Conservation (phyloP, 345 rosid species). For the Corchorus capsularis region DNA sequence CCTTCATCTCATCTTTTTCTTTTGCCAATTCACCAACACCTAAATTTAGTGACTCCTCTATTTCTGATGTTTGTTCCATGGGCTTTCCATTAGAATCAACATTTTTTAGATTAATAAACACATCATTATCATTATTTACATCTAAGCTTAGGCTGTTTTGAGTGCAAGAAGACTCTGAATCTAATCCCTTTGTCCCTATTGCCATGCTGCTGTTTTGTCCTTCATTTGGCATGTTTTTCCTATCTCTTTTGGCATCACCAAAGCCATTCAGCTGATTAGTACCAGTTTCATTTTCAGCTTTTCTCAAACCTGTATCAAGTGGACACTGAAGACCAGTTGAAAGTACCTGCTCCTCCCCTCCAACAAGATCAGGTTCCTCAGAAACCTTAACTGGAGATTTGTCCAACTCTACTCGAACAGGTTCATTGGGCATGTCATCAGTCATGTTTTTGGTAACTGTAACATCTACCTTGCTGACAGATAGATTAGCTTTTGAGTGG, state of each 20-base stretch:
- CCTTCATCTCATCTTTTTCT: conserved; percentile 47
- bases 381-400: conserved; percentile 38
- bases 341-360: conserved; percentile 43
- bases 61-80: conserved; percentile 39
- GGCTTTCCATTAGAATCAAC: conserved; percentile 44
- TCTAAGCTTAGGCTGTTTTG: conserved; percentile 50
- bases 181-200: conserved; percentile 49
- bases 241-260: conserved; percentile 42
- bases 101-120: conserved; percentile 39
- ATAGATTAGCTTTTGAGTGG: conserved; percentile 38
- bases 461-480: conserved; percentile 44
- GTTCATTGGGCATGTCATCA: conserved; percentile 35
- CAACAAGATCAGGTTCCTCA: conserved; percentile 40
- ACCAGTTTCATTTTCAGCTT: conserved; percentile 40
- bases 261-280: conserved; percentile 44
- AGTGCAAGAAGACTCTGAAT: conserved; percentile 69
- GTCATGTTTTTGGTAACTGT: conserved; percentile 34
- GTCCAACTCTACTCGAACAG: conserved; percentile 35
- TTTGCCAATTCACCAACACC: conserved; percentile 43
- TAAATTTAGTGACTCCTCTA: conserved; percentile 42
- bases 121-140: conserved; percentile 54
- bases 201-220: conserved; percentile 38
- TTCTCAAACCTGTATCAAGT: conserved; percentile 38
- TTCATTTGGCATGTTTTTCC: conserved; percentile 42
- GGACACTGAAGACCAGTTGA: conserved; percentile 43